These are phyloP conservation scores for Xylaria sp. DNA, from an alignment of 2,329 filamentous ascomycete genomes.

Conservation along the genomic window DNA sequence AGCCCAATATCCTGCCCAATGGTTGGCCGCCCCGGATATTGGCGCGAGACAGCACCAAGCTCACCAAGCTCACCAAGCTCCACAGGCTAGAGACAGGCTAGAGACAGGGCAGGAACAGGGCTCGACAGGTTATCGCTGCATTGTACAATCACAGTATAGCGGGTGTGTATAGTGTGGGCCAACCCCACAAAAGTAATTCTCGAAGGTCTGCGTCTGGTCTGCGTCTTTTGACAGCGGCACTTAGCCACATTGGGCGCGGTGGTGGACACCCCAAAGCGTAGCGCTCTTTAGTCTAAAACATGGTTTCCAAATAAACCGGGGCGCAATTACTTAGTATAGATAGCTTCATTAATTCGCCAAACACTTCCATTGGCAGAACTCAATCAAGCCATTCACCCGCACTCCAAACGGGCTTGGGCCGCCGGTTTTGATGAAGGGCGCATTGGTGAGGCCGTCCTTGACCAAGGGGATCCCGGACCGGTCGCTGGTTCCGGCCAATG, in stretches of 20 bases:
- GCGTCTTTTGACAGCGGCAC: neutral
- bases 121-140: neutral
- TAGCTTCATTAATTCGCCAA: conserved; percentile 19
- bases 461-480: conserved; percentile 17
- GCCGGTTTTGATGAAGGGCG: conserved; percentile 6
- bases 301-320: conserved; percentile 3
- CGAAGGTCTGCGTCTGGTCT: conserved; percentile 1
- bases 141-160: neutral
- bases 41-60: neutral
- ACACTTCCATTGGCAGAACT: conserved; percentile 7
- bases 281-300: conserved; percentile 8
- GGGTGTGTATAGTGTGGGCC: neutral
- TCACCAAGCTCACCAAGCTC: neutral
- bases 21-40: conserved; percentile 10
- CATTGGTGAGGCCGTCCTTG: neutral
- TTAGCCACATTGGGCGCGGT: neutral
- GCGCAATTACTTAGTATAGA: neutral
- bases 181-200: neutral
- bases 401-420: neutral
- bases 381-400: conserved; percentile 1
- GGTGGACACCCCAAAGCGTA: neutral
- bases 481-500: conserved; percentile 2
- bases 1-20: too few species aligned
- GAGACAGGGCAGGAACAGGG: too few species aligned
- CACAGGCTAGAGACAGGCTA: too few species aligned